Evolutionary conservation across 2,329 filamentous ascomycete species (phyloP).

Genomic region (Fusarium oligoseptatum): DNA sequence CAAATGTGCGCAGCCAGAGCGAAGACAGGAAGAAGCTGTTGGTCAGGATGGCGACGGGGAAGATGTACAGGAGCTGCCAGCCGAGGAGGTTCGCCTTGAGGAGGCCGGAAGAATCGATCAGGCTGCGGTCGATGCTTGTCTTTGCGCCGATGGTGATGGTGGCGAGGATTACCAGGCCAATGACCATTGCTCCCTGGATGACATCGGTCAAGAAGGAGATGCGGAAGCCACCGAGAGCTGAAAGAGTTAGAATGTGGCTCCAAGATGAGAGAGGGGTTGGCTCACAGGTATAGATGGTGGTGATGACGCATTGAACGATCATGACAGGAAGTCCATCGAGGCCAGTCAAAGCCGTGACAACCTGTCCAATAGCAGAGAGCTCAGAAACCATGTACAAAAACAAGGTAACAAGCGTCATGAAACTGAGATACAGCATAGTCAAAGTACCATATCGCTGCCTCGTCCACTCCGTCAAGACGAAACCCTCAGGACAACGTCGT

Average conservation of each 20-base stretch:
- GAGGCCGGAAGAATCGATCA: slow-evolving; percentile 77
- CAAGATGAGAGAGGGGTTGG: neutral
- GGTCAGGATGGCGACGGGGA: slow-evolving; percentile 83
- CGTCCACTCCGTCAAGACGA: slow-evolving; percentile 88
- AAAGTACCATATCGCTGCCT: slow-evolving; percentile 80
- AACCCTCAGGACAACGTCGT: slow-evolving; percentile 83
- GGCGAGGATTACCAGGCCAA: slow-evolving; percentile 80
- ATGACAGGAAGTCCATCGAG: slow-evolving; percentile 80
- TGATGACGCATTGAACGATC: slow-evolving; percentile 82
- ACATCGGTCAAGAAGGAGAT: slow-evolving; percentile 89
- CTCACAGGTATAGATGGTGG: slow-evolving; percentile 86
- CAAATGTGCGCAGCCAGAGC: slow-evolving; percentile 88
- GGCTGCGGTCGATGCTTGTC: slow-evolving; percentile 76
- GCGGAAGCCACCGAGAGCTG: slow-evolving; percentile 83
- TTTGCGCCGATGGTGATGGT: slow-evolving; percentile 83
- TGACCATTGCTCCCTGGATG: slow-evolving; percentile 83
- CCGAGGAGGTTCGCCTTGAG: slow-evolving; percentile 79
- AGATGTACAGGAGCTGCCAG: slow-evolving; percentile 88
- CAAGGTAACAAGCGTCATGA: slow-evolving; percentile 83
- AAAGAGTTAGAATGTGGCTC: neutral
- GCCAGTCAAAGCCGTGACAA: slow-evolving; percentile 79
- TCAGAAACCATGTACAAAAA: slow-evolving; percentile 92
- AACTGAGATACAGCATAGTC: slow-evolving; percentile 79
- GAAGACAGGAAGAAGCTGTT: slow-evolving; percentile 90
- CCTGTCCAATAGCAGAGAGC: slow-evolving; percentile 84